Base-by-base conservation (phyloP, 2,329 filamentous ascomycete genomes). In the Lasiodiplodia gonubiensis region DNA sequence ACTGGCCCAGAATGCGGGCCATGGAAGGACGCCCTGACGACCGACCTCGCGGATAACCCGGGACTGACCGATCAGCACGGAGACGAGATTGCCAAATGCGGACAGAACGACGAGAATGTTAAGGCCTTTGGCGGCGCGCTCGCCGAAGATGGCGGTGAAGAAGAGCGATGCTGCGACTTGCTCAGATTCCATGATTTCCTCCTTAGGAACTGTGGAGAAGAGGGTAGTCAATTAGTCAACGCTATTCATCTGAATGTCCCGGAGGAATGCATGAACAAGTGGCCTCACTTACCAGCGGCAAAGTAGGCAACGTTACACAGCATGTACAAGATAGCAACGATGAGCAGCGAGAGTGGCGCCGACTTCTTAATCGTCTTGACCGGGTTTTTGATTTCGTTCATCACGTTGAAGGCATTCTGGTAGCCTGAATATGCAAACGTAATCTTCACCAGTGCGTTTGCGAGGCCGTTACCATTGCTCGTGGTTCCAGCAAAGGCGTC, bases 1-100 rank as follows among this genome's bases (percentile, higher is more conserved):
- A 0, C 89, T 90, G 0, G 90, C 87, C 0, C 92, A 79, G 0
- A 86, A 69, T 5, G 80, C 80, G 0, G 88, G 84, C 68, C 85
- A 91, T 0, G 90, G 90, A 0, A 93, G 81, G 67, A 92, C 88
- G 0, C 90, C 90, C 72, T 91, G 88, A n/a, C 89, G 83, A 2
- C 70, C 76, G 27, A 71, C 71, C 60, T 77, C 74, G 14, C 76
- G 74, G 23, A 76, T 73, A 25, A 70, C 71, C 3, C 75, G 72
- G 1, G 74, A 74, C 10, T 69, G 67, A 6, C 76, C 76, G 57
- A 77, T 74, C 8, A 76, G 74, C 12, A 75, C 72, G 14, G 54
- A 59, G 84, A 92, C 89, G 11, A 92, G 89, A 73, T 92, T 92
- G 0, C 90, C 90, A 2, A 84, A 86, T 0, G 89, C 89, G 1